A percentile compares a stretch with the other conserved stretches of the same genome.
These are phyloP conservation scores for Plasmodium yoelii DNA, from an alignment of 169 alveolate species.

Conservation along the genomic window DNA sequence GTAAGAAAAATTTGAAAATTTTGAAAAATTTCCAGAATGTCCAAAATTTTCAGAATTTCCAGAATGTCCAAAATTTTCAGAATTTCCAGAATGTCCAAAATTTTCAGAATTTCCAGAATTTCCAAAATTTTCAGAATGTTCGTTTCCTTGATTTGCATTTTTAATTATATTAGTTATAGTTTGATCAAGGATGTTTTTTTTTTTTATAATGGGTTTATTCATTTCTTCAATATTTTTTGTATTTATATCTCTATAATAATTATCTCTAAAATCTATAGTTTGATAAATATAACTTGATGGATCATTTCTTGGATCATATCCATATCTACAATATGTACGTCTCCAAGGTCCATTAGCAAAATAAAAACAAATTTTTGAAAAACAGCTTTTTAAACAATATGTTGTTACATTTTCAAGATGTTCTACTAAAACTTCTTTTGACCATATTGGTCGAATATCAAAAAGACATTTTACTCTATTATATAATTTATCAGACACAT, in stretches of 20 bases:
- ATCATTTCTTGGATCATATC: constrained; percentile 82
- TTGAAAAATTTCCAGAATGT: neutral
- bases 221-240: constrained; percentile 59
- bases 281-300: constrained; percentile 80
- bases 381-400: constrained; percentile 70
- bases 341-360: constrained; percentile 85
- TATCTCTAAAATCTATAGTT: constrained; percentile 81
- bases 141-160: constrained; percentile 1
- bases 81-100: too few species aligned
- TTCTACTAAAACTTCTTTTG: constrained; percentile 57
- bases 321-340: constrained; percentile 81
- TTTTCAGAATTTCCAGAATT: too few species aligned
- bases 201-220: constrained; percentile 42
- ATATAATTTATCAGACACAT: constrained; percentile 63
- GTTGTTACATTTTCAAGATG: constrained; percentile 62
- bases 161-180: constrained; percentile 33
- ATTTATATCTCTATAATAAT: constrained; percentile 75
- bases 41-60: too few species aligned
- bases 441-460: constrained; percentile 73
- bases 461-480: constrained; percentile 51
- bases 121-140: too few species aligned
- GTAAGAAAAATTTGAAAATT: neutral
- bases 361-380: constrained; percentile 80
- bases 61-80: too few species aligned
- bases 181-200: constrained; percentile 19